These are phyloP conservation scores for Candida stauntonica DNA, from an alignment of 805 yeast genomes.

Conservation along the genomic window DNA sequence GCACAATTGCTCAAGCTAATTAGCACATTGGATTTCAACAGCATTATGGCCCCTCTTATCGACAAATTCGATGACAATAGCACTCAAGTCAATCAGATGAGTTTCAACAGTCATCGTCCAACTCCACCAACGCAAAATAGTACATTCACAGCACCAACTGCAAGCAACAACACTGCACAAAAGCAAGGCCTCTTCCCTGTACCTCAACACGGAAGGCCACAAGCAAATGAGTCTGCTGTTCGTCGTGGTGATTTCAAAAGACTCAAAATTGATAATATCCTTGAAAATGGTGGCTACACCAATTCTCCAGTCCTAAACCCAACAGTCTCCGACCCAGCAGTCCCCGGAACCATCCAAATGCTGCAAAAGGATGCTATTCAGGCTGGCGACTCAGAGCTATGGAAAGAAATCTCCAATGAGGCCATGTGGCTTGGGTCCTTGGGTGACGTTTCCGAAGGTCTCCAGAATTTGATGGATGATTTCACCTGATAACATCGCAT, in stretches of 20 bases:
- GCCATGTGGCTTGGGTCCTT: slow-evolving; percentile 59
- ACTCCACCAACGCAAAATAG: slow-evolving; percentile 3
- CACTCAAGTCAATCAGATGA: slow-evolving; percentile 10
- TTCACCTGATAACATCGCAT: slow-evolving; percentile 1
- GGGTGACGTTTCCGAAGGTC: slow-evolving; percentile 40
- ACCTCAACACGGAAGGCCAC: neutral
- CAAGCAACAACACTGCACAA: neutral
- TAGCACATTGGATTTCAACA: slow-evolving; percentile 63
- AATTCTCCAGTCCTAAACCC: slow-evolving; percentile 22
- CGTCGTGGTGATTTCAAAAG: slow-evolving; percentile 17
- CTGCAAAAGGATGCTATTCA: slow-evolving; percentile 28
- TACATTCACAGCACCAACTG: neutral
- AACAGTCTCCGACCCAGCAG: slow-evolving; percentile 17
- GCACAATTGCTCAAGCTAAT: slow-evolving; percentile 66
- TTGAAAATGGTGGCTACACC: slow-evolving; percentile 3
- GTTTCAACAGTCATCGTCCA: slow-evolving; percentile 14
- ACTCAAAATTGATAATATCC: slow-evolving; percentile 16
- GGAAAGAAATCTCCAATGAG: slow-evolving; percentile 76
- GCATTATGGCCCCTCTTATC: slow-evolving; percentile 53
- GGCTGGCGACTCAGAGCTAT: slow-evolving; percentile 48
- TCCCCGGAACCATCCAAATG: slow-evolving; percentile 28
- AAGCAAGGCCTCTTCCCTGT: slow-evolving; percentile 1
- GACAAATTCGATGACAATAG: slow-evolving; percentile 48
- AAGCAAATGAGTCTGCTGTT: slow-evolving; percentile 14
- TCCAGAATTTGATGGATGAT: slow-evolving; percentile 28